Percentiles rank a stretch among this genome's conserved stretches.
Evolutionary conservation across 441 rosid species (phyloP).

Genomic region (Sinapis alba): DNA sequence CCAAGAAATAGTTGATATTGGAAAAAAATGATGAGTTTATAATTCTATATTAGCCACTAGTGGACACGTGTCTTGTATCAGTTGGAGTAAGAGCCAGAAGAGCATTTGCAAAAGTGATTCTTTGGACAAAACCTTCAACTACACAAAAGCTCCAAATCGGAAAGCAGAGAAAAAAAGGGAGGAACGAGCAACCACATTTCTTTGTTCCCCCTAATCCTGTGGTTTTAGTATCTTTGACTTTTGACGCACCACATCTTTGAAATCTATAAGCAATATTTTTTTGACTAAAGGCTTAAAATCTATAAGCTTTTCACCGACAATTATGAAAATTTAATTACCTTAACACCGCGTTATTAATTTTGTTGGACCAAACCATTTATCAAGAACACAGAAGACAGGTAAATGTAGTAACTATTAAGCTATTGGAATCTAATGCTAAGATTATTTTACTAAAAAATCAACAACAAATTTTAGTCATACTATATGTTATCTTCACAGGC

Average conservation of each 20-base stretch:
- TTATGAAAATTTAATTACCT: background rate
- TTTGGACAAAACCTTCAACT: slow-evolving; percentile 32
- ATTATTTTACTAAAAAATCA: background rate
- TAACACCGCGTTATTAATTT: background rate
- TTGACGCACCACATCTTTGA: slow-evolving; percentile 29
- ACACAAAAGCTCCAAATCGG: slow-evolving; percentile 29
- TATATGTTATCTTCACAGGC: background rate
- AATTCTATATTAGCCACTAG: background rate
- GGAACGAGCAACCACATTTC: slow-evolving; percentile 16
- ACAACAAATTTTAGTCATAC: background rate
- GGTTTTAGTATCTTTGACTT: slow-evolving; percentile 41
- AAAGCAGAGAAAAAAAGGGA: background rate
- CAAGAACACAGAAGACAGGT: background rate
- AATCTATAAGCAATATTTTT: too few relatives aligned
- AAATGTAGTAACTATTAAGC: slow-evolving; percentile 4
- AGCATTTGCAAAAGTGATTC: slow-evolving; percentile 30
- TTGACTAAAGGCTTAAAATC: too few relatives aligned
- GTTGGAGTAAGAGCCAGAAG: slow-evolving; percentile 2
- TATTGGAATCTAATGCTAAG: slow-evolving; percentile 8
- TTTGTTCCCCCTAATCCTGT: slow-evolving; percentile 31
- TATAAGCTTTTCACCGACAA: slow-evolving; percentile 34
- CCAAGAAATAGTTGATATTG: background rate
- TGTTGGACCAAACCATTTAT: slow-evolving; percentile 20
- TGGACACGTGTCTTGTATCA: background rate
- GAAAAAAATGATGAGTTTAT: background rate